Percentiles rank a stretch among this genome's conserved stretches.
Conservation (phyloP, 2,329 filamentous ascomycete genomes). For the Corynespora cassiicola region DNA sequence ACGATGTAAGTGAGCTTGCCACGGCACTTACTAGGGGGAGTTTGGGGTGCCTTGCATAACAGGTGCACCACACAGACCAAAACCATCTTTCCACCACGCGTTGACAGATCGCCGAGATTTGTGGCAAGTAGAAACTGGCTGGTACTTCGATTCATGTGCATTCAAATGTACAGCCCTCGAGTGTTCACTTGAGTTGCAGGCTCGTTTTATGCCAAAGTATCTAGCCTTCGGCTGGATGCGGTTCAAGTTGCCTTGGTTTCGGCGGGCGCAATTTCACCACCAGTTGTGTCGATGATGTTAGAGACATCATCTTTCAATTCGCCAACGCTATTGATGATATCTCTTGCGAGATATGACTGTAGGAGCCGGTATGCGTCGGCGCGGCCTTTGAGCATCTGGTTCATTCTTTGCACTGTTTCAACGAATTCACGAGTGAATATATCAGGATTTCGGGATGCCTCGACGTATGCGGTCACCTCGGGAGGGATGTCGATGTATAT, state of each 20-base stretch:
- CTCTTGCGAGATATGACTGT: constrained; percentile 63
- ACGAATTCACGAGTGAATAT: constrained; percentile 72
- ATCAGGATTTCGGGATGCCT: constrained; percentile 68
- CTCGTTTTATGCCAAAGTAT: too few species aligned
- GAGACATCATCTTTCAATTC: constrained; percentile 62
- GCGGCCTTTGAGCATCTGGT: constrained; percentile 68
- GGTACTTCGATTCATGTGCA: too few species aligned
- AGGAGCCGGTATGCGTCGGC: constrained; percentile 65
- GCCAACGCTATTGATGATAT: constrained; percentile 65
- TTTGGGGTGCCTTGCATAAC: too few species aligned
- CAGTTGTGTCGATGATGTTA: constrained; percentile 55
- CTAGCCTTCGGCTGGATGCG: neutral
- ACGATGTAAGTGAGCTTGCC: too few species aligned
- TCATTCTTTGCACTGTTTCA: constrained; percentile 67
- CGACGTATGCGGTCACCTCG: constrained; percentile 69
- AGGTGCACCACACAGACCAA: too few species aligned
- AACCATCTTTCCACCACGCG: too few species aligned
- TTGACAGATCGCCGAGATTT: too few species aligned
- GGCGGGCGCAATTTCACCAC: constrained; percentile 47
- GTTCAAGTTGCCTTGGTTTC: constrained; percentile 10
- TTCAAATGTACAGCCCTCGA: too few species aligned
- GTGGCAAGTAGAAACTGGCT: too few species aligned
- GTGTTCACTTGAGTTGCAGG: too few species aligned
- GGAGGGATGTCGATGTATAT: constrained; percentile 63
- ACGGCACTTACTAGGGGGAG: too few species aligned